phyloP scores from a whole-genome alignment of 2,329 filamentous ascomycete genomes.

The Penicillium paneum region DNA sequence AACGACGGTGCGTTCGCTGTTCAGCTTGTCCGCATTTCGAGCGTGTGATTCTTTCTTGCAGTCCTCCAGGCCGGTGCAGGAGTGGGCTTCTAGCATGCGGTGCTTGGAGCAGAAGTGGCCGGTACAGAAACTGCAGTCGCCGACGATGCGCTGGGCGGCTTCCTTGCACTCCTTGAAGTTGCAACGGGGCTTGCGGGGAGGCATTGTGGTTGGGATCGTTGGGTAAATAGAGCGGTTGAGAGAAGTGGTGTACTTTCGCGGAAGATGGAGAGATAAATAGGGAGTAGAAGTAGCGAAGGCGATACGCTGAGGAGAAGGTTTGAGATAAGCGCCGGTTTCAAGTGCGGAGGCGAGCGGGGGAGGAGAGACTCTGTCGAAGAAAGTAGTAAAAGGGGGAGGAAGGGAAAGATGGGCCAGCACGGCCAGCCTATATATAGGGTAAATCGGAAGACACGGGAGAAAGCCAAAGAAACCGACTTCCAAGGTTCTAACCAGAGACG shows the following conservation, averaged over 20 bases:
- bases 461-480: slow-evolving; percentile 9
- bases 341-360: slow-evolving; percentile 7
- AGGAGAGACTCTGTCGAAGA: neutral
- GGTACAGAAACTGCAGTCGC: slow-evolving; percentile 92
- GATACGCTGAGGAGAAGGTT: neutral
- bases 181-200: slow-evolving; percentile 66
- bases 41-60: slow-evolving; percentile 98
- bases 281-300: neutral
- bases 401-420: neutral
- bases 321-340: slow-evolving; percentile 20
- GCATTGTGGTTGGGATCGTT: slow-evolving; percentile 28
- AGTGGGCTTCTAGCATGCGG: slow-evolving; percentile 88
- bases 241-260: neutral
- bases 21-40: slow-evolving; percentile 86
- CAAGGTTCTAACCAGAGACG: slow-evolving; percentile 11
- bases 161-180: slow-evolving; percentile 86
- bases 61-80: slow-evolving; percentile 87
- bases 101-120: slow-evolving; percentile 96
- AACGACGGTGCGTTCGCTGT: slow-evolving; percentile 87
- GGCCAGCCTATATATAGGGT: slow-evolving; percentile 18
- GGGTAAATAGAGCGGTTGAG: neutral
- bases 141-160: slow-evolving; percentile 85
- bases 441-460: slow-evolving; percentile 26
- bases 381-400: slow-evolving; percentile 6
- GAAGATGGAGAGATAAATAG: slow-evolving; percentile 2